phyloP scores from a whole-genome alignment of 352 stramenopile genomes.

The Elongisporangium undulatum region DNA sequence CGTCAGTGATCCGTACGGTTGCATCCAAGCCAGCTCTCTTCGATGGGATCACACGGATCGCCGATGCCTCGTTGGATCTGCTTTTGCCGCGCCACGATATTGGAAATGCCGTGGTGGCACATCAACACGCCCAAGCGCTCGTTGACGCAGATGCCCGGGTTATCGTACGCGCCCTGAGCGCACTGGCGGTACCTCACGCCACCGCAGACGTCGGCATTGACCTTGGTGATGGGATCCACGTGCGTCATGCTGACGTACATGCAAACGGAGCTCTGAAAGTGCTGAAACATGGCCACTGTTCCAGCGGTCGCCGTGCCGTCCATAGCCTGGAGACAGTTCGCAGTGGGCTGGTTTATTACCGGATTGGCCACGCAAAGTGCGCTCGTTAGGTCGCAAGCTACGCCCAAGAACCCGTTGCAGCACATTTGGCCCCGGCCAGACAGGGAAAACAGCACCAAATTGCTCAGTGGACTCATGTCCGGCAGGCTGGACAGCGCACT shows the following conservation, averaged over 20 bases:
- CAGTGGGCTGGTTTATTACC: neutral
- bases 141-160: constrained; percentile 26
- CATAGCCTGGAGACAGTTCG: too few relatives aligned
- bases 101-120: constrained; percentile 8
- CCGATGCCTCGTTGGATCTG: constrained; percentile 26
- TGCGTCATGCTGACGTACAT: neutral
- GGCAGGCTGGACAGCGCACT: constrained; percentile 12
- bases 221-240: neutral
- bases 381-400: constrained; percentile 11
- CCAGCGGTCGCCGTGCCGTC: too few relatives aligned
- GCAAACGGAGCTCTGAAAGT: neutral
- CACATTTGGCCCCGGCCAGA: constrained; percentile 15
- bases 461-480: constrained; percentile 16
- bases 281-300: too few relatives aligned
- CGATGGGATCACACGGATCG: constrained; percentile 11
- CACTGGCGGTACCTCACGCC: constrained; percentile 22
- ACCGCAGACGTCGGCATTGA: constrained; percentile 10
- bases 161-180: neutral
- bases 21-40: constrained; percentile 35
- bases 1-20: too few relatives aligned
- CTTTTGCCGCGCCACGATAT: constrained; percentile 17
- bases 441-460: constrained; percentile 15
- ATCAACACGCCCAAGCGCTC: constrained; percentile 17
- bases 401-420: constrained; percentile 26
- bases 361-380: constrained; percentile 15